These are phyloP conservation scores for Saturnispora mendoncae DNA, from an alignment of 805 yeast genomes.

Conservation along the genomic window DNA sequence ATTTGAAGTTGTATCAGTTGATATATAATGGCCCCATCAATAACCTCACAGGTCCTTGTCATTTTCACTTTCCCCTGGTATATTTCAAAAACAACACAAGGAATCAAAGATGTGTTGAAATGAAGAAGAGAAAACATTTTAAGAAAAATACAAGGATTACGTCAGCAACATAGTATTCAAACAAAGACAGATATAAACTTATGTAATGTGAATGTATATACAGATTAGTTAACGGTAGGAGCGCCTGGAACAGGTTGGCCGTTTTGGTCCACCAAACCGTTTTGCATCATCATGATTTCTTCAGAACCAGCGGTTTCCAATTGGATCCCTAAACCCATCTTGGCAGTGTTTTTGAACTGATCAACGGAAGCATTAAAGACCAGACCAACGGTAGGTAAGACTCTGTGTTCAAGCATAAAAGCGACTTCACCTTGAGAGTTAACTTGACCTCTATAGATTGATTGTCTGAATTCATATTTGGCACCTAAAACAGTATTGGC, in stretches of 20 bases:
- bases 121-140: neutral
- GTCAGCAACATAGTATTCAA: too few relatives aligned
- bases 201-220: too few relatives aligned
- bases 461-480: slow-evolving; percentile 95
- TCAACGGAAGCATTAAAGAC: slow-evolving; percentile 87
- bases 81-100: neutral
- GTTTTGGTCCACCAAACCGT: slow-evolving; percentile 71
- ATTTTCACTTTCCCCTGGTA: too few relatives aligned
- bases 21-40: slow-evolving; percentile 1
- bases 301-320: slow-evolving; percentile 93
- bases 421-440: slow-evolving; percentile 88
- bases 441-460: slow-evolving; percentile 89
- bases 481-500: slow-evolving; percentile 93
- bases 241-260: slow-evolving; percentile 84
- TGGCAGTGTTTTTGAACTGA: slow-evolving; percentile 69
- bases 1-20: neutral
- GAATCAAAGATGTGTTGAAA: neutral
- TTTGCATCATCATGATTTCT: slow-evolving; percentile 86
- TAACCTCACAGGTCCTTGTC: neutral
- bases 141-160: too few relatives aligned
- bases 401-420: slow-evolving; percentile 85
- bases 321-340: slow-evolving; percentile 89
- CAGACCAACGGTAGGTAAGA: slow-evolving; percentile 83
- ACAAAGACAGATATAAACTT: too few relatives aligned
- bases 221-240: slow-evolving; percentile 30